These are phyloP conservation scores for Cetradonia linearis DNA, from an alignment of 495 filamentous ascomycete species.

Conservation along the genomic window DNA sequence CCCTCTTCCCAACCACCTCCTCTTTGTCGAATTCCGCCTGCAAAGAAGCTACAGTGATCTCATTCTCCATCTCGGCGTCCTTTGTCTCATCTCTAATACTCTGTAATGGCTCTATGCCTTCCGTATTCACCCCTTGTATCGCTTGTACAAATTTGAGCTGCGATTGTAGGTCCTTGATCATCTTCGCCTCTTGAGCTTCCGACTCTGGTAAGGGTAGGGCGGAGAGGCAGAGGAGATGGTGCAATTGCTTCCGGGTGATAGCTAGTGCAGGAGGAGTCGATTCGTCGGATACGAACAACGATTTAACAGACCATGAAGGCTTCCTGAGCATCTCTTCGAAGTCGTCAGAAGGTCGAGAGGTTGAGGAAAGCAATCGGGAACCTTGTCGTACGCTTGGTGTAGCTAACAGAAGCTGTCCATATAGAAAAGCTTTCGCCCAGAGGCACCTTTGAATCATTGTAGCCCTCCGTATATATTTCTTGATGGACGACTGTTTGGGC, in stretches of 20 bases:
- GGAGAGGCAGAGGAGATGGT: slow-evolving; percentile 82
- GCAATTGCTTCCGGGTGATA: slow-evolving; percentile 49
- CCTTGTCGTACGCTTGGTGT: neutral
- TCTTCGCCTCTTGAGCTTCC: slow-evolving; percentile 45
- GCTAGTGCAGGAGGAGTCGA: slow-evolving; percentile 28
- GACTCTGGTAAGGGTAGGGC: slow-evolving; percentile 66
- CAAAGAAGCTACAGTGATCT: slow-evolving; percentile 38
- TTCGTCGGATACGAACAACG: slow-evolving; percentile 49
- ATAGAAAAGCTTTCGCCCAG: neutral
- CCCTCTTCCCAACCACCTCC: slow-evolving; percentile 41
- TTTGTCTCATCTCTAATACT: slow-evolving; percentile 73
- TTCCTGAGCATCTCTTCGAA: slow-evolving; percentile 51
- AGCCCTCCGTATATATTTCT: neutral
- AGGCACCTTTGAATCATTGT: slow-evolving; percentile 3
- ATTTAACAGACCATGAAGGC: slow-evolving; percentile 78
- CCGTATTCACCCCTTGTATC: slow-evolving; percentile 71
- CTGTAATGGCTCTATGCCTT: slow-evolving; percentile 57
- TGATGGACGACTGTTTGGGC: neutral
- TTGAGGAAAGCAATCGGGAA: slow-evolving; percentile 1
- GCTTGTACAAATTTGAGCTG: slow-evolving; percentile 84
- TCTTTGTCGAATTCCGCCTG: slow-evolving; percentile 45
- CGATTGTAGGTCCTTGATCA: slow-evolving; percentile 64
- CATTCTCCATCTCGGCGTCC: slow-evolving; percentile 42
- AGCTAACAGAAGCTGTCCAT: neutral
- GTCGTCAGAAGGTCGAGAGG: slow-evolving; percentile 23